A percentile compares a stretch with the other conserved stretches of the same genome.
phyloP scores from a whole-genome alignment of 108 stramenopile species.

The Pseudonitzschia multiseries region DNA sequence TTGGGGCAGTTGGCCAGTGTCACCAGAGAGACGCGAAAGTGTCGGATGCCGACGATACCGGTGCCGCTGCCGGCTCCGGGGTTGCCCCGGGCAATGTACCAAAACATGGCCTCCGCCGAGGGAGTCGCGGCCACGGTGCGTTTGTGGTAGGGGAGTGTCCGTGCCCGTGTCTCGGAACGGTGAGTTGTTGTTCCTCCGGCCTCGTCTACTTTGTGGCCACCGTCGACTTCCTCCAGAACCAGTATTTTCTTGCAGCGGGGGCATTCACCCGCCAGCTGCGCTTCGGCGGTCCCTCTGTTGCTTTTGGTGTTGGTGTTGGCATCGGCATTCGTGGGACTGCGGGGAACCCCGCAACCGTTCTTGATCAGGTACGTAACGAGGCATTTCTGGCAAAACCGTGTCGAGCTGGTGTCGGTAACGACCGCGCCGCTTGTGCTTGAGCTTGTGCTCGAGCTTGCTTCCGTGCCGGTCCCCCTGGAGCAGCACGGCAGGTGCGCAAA shows the following conservation, averaged over 20 bases:
- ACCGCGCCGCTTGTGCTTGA: neutral
- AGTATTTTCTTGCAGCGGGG: constrained; percentile 11
- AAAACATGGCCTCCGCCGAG: neutral
- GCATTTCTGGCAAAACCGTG: constrained; percentile 9
- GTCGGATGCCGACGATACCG: neutral
- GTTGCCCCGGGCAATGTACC: constrained; percentile 6
- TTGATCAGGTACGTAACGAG: neutral
- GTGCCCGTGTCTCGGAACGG: neutral
- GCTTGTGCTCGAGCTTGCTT: no score
- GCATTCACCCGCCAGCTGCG: constrained; percentile 4
- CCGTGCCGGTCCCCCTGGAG: neutral
- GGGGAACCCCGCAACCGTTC: neutral
- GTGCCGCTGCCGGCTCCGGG: neutral
- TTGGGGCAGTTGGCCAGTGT: neutral
- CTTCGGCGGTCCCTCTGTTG: neutral
- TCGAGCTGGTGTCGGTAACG: constrained; percentile 1
- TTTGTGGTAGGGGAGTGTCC: neutral
- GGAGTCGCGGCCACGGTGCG: neutral
- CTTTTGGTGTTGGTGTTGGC: neutral
- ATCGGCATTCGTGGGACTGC: neutral
- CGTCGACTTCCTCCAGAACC: neutral
- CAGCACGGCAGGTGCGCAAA: constrained; percentile 11
- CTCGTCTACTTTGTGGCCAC: no score
- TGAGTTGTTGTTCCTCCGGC: neutral
- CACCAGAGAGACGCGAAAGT: neutral